phyloP scores from a whole-genome alignment of 495 filamentous ascomycete genomes.

The Terfezia claveryi region DNA sequence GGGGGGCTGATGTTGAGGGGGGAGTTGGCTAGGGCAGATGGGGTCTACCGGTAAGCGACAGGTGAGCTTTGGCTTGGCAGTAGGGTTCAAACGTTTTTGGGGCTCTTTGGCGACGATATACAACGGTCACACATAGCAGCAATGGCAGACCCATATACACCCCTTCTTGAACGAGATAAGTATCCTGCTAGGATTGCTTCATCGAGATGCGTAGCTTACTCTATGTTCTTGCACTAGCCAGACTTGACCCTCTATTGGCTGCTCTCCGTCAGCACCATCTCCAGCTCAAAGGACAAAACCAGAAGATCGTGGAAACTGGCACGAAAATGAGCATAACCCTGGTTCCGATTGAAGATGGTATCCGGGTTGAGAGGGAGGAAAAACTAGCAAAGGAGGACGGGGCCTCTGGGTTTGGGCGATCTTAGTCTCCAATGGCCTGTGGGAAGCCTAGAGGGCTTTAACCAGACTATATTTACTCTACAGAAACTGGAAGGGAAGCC shows the following conservation, averaged over 20 bases:
- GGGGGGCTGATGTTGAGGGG: neutral
- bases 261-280: constrained; percentile 13
- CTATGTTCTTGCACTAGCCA: constrained; percentile 5
- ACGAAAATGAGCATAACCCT: constrained; percentile 14
- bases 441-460: no score
- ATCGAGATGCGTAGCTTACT: neutral
- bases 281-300: constrained; percentile 13
- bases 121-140: neutral
- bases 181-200: neutral
- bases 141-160: neutral
- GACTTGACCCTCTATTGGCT: constrained; percentile 10
- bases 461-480: no score
- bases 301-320: constrained; percentile 11
- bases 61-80: neutral
- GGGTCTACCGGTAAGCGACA: neutral
- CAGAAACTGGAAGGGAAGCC: no score
- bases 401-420: no score
- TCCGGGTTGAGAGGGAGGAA: constrained; percentile 14
- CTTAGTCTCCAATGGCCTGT: no score
- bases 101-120: no score
- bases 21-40: neutral
- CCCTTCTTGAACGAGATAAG: neutral
- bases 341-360: constrained; percentile 16
- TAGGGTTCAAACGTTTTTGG: no score
- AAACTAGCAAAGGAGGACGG: constrained; percentile 4